Percentiles rank a stretch among this genome's conserved stretches.
Evolutionary conservation across 148 eudicot species (phyloP).

Genomic region (Gaultheria prostrata): DNA sequence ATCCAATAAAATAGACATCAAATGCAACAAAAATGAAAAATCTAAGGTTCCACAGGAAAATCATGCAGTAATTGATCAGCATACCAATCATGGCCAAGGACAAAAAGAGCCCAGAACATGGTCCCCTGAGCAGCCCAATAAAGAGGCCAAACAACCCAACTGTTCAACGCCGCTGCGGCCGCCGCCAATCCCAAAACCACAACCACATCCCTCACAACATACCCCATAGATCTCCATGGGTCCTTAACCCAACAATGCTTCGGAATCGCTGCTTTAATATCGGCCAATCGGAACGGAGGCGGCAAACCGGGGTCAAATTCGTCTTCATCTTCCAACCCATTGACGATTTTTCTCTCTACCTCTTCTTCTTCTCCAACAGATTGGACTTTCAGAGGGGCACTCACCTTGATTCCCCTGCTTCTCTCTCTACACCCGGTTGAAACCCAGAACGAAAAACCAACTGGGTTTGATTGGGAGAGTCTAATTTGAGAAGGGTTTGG

Average conservation of each 20-base stretch:
- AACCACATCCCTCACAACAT: conserved; percentile 37
- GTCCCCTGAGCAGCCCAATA: conserved; percentile 59
- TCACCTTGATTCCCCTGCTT: conserved; percentile 57
- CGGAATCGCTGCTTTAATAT: conserved; percentile 45
- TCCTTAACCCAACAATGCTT: conserved; percentile 53
- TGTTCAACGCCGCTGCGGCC: conserved; percentile 32
- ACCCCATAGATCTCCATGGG: conserved; percentile 42
- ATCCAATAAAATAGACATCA: neutral
- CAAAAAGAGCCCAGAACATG: conserved; percentile 58
- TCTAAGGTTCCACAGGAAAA: neutral
- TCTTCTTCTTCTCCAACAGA: conserved; percentile 24
- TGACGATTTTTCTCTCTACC: conserved; percentile 12
- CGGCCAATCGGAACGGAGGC: conserved; percentile 40
- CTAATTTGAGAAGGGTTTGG: conserved; percentile 32
- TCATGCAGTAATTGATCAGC: neutral
- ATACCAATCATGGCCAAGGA: conserved; percentile 62
- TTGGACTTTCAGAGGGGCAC: conserved; percentile 48
- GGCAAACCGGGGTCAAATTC: conserved; percentile 32
- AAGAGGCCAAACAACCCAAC: conserved; percentile 48
- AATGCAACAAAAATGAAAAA: neutral
- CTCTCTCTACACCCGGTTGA: conserved; percentile 33
- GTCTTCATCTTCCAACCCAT: conserved; percentile 22
- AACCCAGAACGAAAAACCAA: conserved; percentile 20
- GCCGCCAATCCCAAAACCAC: conserved; percentile 35
- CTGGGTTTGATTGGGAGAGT: conserved; percentile 22